phyloP scores from a whole-genome alignment of 352 stramenopile genomes.

The Phytophthora pinifolia region DNA sequence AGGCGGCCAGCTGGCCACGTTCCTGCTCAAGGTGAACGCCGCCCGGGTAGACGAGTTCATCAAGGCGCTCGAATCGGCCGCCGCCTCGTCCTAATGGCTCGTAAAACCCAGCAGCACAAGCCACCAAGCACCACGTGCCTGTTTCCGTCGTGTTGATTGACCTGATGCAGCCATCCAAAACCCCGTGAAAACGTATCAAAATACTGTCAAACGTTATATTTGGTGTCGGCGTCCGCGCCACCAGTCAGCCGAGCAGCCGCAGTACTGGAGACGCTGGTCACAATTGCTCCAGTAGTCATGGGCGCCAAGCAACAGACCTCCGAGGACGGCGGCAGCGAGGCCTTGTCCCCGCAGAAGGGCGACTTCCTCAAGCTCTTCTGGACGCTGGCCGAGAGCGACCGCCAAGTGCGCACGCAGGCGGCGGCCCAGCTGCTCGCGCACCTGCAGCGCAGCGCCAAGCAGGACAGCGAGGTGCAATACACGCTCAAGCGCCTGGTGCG shows the following conservation, averaged over 20 bases:
- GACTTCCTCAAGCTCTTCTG: conserved; percentile 91
- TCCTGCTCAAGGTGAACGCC: conserved; percentile 76
- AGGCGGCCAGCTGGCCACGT: conserved; percentile 50
- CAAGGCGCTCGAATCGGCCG: conserved; percentile 44
- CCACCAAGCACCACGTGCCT: too few species aligned
- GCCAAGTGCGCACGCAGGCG: conserved; percentile 50
- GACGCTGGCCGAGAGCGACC: conserved; percentile 80
- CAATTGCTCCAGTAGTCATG: conserved; percentile 35
- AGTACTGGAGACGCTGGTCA: conserved; percentile 15
- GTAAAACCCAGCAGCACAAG: too few species aligned
- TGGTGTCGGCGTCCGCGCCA: conserved; percentile 12
- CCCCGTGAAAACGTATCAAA: too few species aligned
- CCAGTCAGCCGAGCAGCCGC: conserved; percentile 30
- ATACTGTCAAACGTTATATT: neutral
- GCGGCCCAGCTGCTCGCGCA: conserved; percentile 62
- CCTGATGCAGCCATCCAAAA: neutral
- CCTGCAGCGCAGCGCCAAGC: conserved; percentile 33
- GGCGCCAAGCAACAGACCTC: conserved; percentile 35
- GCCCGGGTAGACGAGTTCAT: conserved; percentile 69
- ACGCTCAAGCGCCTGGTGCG: conserved; percentile 91
- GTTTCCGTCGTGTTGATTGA: neutral
- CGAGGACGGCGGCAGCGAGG: conserved; percentile 8
- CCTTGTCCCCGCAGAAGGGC: conserved; percentile 34
- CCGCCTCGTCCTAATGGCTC: conserved; percentile 19
- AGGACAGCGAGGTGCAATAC: conserved; percentile 75